phyloP scores from a whole-genome alignment of 2,329 filamentous ascomycete genomes.

The Penicillium thymicola region DNA sequence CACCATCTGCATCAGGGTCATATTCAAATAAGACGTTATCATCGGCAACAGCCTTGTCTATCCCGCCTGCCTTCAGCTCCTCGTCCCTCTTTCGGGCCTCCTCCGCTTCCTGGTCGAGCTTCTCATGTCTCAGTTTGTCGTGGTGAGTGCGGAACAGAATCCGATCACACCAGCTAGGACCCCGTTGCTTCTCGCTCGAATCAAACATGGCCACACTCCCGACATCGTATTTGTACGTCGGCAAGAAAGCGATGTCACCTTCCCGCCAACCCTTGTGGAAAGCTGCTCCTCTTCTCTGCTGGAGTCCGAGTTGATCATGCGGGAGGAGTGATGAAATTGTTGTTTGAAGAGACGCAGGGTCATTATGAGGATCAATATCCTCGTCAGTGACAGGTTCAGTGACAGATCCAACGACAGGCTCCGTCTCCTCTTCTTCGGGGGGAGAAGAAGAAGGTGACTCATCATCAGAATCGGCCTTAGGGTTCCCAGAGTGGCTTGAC shows the following conservation, averaged over 20 bases:
- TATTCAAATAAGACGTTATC: constrained; percentile 88
- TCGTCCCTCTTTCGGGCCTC: constrained; percentile 70
- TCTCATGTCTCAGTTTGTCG: constrained; percentile 65
- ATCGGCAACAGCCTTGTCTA: constrained; percentile 70
- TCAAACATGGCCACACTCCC: constrained; percentile 92
- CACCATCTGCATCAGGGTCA: constrained; percentile 73
- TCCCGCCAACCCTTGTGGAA: constrained; percentile 93
- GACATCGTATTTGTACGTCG: constrained; percentile 96
- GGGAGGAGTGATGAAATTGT: constrained; percentile 82
- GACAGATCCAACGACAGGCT: constrained; percentile 41
- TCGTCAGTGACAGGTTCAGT: constrained; percentile 55
- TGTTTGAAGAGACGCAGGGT: constrained; percentile 82
- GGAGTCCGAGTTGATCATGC: constrained; percentile 78
- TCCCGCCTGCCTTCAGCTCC: constrained; percentile 77
- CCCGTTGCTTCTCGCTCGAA: constrained; percentile 87
- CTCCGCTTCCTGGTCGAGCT: constrained; percentile 60
- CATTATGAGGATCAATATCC: constrained; percentile 67
- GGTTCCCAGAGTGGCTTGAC: constrained; percentile 1
- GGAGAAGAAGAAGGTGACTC: constrained; percentile 4
- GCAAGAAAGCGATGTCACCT: constrained; percentile 81
- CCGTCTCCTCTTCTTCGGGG: constrained; percentile 5
- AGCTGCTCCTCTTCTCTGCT: constrained; percentile 71
- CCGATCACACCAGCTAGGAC: constrained; percentile 95
- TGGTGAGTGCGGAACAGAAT: constrained; percentile 78
- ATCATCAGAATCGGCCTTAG: neutral